These are phyloP conservation scores for Magnolia officinalis DNA, from an alignment of 164 flowering plant species.

Conservation along the genomic window DNA sequence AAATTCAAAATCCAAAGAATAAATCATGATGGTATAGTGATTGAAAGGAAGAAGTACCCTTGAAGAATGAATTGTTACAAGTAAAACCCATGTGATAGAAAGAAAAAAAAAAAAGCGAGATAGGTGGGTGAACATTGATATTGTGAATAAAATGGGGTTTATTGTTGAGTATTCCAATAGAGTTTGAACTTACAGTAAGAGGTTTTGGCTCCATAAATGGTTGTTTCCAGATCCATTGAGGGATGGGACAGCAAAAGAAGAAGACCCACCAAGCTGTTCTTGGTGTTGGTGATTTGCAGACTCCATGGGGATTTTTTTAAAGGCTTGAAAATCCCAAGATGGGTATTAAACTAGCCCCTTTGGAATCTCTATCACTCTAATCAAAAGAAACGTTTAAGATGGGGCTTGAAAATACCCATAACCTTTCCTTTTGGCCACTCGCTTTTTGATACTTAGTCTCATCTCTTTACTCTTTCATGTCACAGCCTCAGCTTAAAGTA, in stretches of 20 bases:
- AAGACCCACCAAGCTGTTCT: constrained; percentile 41
- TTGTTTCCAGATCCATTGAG: constrained; percentile 35
- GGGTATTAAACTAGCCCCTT: constrained; percentile 15
- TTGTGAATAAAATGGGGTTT: constrained; percentile 8
- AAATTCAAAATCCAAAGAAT: constrained; percentile 8
- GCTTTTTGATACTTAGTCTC: constrained; percentile 34
- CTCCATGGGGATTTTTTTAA: constrained; percentile 49
- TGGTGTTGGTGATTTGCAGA: constrained; percentile 68
- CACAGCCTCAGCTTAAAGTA: constrained; percentile 36
- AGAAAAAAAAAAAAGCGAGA: neutral
- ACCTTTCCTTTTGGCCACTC: constrained; percentile 36
- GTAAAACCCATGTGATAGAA: neutral
- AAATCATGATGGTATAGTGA: neutral
- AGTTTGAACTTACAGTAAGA: constrained; percentile 48
- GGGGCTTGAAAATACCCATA: constrained; percentile 34
- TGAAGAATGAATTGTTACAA: neutral
- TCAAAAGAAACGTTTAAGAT: constrained; percentile 49
- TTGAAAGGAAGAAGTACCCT: neutral
- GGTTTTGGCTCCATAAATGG: constrained; percentile 49
- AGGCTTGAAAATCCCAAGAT: constrained; percentile 76
- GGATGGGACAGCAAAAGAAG: constrained; percentile 41
- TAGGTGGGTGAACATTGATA: constrained; percentile 5
- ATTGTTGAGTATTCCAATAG: neutral
- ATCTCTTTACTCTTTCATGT: constrained; percentile 66
- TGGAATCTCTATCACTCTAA: constrained; percentile 42